Evolutionary conservation across 169 alveolate species (phyloP).

Genomic region (Theileria parva): DNA sequence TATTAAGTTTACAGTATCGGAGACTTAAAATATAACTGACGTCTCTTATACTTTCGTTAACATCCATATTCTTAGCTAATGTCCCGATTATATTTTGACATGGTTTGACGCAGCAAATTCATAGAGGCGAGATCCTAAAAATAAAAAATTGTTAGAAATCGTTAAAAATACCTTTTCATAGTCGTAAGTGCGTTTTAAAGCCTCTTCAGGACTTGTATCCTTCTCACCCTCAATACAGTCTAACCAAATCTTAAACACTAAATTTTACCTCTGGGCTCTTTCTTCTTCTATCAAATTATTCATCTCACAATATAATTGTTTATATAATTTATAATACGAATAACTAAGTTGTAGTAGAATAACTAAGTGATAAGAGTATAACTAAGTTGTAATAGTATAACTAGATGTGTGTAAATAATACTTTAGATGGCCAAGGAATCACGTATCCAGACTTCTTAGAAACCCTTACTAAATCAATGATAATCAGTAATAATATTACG

Average conservation of each 20-base stretch:
- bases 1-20: not conserved
- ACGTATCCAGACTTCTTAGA: conserved; percentile 85
- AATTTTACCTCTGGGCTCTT: conserved; percentile 64
- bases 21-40: not conserved
- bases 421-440: conserved; percentile 86
- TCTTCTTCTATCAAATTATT: conserved; percentile 60
- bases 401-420: not conserved
- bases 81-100: conserved; percentile 76
- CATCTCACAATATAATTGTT: too few species aligned
- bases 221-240: conserved; percentile 67
- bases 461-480: conserved; percentile 73
- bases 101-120: conserved; percentile 73
- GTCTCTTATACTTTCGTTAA: not conserved
- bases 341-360: not conserved
- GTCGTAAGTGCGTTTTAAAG: conserved; percentile 80
- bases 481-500: conserved; percentile 41
- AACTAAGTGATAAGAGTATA: not conserved
- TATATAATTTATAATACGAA: not conserved
- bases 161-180: conserved; percentile 64
- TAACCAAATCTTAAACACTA: not conserved
- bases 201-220: conserved; percentile 87
- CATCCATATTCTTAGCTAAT: conserved; percentile 6
- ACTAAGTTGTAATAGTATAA: not conserved
- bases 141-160: not conserved
- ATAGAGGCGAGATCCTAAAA: conserved; percentile 68